These are phyloP conservation scores for Euryodendron excelsum DNA, from an alignment of 148 eudicot species.

Conservation along the genomic window DNA sequence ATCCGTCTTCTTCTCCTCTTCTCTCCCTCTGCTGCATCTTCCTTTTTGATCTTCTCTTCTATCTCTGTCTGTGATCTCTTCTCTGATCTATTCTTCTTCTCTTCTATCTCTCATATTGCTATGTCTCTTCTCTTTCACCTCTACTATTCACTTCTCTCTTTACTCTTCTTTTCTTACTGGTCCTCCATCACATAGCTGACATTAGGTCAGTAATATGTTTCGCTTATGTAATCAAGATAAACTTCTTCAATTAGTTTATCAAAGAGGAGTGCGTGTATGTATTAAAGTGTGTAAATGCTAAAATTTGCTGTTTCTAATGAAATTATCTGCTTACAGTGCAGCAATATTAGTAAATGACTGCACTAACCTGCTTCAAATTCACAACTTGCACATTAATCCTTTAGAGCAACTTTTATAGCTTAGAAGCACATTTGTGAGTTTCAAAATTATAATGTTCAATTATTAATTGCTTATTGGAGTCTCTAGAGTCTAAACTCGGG, in stretches of 20 bases:
- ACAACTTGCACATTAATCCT: not conserved
- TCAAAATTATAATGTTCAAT: too few relatives aligned
- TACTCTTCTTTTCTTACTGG: too few relatives aligned
- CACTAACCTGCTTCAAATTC: not conserved
- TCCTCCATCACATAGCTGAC: too few relatives aligned
- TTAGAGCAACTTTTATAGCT: not conserved
- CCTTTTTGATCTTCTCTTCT: too few relatives aligned
- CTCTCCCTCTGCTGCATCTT: too few relatives aligned
- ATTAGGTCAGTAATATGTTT: too few relatives aligned
- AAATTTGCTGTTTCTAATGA: not conserved
- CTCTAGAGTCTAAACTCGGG: not conserved
- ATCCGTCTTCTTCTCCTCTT: too few relatives aligned
- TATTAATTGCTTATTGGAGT: not conserved
- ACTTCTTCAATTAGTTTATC: not conserved
- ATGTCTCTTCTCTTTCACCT: too few relatives aligned
- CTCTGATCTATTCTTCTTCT: too few relatives aligned
- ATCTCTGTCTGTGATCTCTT: too few relatives aligned
- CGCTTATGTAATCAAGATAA: not conserved
- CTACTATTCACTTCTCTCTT: too few relatives aligned
- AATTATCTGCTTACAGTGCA: not conserved
- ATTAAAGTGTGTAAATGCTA: not conserved
- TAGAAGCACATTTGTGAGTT: not conserved
- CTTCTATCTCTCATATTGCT: too few relatives aligned
- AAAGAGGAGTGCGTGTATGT: not conserved
- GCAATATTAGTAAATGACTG: not conserved